Percentiles rank a stretch among this genome's conserved stretches.
Evolutionary conservation across 176 grass and related monocot genomes (phyloP).

Genomic region (maize (Zea mays)): DNA sequence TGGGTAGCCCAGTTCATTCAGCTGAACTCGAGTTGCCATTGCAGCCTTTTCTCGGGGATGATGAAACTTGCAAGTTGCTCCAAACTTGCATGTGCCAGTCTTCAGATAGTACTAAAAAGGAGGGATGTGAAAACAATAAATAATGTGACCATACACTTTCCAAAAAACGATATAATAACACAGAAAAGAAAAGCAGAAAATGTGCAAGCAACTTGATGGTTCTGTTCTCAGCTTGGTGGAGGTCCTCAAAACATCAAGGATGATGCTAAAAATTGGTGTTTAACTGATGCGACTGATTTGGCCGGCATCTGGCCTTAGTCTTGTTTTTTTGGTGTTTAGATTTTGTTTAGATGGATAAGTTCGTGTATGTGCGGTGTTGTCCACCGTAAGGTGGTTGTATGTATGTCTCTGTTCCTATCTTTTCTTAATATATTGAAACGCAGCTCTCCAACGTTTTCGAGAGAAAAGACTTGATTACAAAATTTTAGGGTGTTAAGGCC

Average conservation of each 20-base stretch:
- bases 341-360: too few species aligned
- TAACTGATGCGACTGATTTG: too few species aligned
- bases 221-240: too few species aligned
- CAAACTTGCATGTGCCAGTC: constrained; percentile 92
- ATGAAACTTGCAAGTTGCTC: constrained; percentile 92
- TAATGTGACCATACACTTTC: not conserved
- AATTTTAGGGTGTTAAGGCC: not conserved
- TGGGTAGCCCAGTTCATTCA: constrained; percentile 80
- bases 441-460: too few species aligned
- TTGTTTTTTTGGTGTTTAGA: too few species aligned
- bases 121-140: constrained; percentile 6
- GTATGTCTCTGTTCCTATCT: too few species aligned
- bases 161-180: not conserved
- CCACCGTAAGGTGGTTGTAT: too few species aligned
- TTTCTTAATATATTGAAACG: too few species aligned
- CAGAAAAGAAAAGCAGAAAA: not conserved
- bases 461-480: not conserved
- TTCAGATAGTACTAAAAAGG: constrained; percentile 80
- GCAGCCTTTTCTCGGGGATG: constrained; percentile 89
- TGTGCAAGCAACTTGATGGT: not conserved
- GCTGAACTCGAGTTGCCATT: constrained; percentile 60
- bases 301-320: too few species aligned
- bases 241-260: too few species aligned
- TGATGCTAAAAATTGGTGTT: too few species aligned
- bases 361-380: too few species aligned